Base-by-base conservation (phyloP, 371 early-diverging fungal species). In the Rhizopus arrhizus region DNA sequence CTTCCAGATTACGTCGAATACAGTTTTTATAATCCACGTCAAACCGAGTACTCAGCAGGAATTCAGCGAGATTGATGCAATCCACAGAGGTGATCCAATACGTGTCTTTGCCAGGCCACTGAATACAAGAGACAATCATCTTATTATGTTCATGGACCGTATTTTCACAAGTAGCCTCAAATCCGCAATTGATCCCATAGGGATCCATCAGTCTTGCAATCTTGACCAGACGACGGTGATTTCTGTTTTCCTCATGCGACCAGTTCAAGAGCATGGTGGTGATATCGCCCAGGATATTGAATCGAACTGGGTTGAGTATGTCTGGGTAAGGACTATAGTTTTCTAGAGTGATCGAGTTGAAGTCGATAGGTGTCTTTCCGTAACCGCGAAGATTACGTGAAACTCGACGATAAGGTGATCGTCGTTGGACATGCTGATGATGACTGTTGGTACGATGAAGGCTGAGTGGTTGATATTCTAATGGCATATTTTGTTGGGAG, bases 21-120 rank as follows among this genome's bases (percentile, higher is more conserved):
- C 93, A 79, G 64, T 91, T 92, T 72, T 91, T 92, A 62, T 90
- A 90, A 61, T 91, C 91, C 4, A 90, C 86, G 0, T 82, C 84
- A 59, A 92, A 89, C 2, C 79, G 75, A 5, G 85, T 83, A 0
- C 81, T 81, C 59, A 91, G 83, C 40, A 92, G 60, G 3, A 80
- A 77, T 73, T 91, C 90, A 15, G 91, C 73, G 41, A 91, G 62
- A 53, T 84, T 76, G 49, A 92, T 88, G 59, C 83, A 84, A 61
- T 91, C 92, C 32, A 91, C 91, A n/a, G 87, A 87, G 3, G 91
- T 92, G 54, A 91, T 75, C 65, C 83, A 91, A 57, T 75, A 89
- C 16, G 89, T 85, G 8, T 85, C 81, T 59, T 76, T 75, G 56
- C 84, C 87, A 28, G 81, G 80, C 91, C 89, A 91, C 64, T 82